Evolutionary conservation across 164 flowering plant species (phyloP).

Genomic region (Aristolochia contorta): DNA sequence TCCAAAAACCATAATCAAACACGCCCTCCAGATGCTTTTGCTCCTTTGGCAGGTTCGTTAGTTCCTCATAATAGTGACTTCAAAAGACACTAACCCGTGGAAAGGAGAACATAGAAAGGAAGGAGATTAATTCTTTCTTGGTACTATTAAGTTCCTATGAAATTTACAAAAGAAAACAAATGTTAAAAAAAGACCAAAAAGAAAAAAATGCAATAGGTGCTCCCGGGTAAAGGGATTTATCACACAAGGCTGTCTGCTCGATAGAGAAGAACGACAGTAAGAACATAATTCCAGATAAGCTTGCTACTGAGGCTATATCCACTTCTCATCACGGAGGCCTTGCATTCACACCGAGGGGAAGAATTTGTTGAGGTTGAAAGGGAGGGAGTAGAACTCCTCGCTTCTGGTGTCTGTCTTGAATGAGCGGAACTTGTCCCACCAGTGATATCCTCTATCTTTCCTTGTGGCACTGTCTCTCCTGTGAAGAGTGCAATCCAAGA

Average conservation of each 20-base stretch:
- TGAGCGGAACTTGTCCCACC: slow-evolving; percentile 89
- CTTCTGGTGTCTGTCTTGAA: slow-evolving; percentile 72
- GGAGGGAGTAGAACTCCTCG: slow-evolving; percentile 89
- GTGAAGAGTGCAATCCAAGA: slow-evolving; percentile 72
- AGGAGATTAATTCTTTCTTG: too few species aligned
- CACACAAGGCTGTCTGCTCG: background rate
- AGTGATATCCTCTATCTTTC: slow-evolving; percentile 87
- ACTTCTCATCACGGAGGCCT: background rate
- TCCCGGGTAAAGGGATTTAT: background rate
- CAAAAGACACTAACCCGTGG: too few species aligned
- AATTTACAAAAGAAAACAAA: too few species aligned
- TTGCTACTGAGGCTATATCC: background rate
- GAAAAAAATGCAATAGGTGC: too few species aligned
- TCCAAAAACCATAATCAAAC: too few species aligned
- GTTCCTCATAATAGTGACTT: too few species aligned
- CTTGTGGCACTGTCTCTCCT: slow-evolving; percentile 40
- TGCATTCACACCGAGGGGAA: slow-evolving; percentile 73
- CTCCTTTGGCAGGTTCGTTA: too few species aligned
- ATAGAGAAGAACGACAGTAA: background rate
- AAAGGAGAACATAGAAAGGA: too few species aligned
- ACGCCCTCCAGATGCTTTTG: too few species aligned
- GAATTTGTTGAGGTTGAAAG: slow-evolving; percentile 85
- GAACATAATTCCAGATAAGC: background rate
- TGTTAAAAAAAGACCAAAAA: too few species aligned
- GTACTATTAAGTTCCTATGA: too few species aligned